Base-by-base conservation (phyloP, 345 rosid species). In the Excoecaria cochinchinensis region DNA sequence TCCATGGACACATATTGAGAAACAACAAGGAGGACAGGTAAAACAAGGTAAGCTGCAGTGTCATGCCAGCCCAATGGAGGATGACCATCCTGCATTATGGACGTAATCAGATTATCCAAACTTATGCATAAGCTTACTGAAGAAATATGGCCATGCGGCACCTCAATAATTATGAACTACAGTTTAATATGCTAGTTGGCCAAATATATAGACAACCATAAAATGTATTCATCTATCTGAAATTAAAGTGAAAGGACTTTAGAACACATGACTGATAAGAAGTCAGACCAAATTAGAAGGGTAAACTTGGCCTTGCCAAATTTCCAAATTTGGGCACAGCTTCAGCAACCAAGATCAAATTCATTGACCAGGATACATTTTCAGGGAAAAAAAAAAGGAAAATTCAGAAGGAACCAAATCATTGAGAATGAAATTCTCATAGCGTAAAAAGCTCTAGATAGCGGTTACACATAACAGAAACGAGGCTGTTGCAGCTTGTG, bases 1-100 rank as follows among this genome's bases (percentile, higher is more conserved):
- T 95, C 99, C 99, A 95, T 95, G 6, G 99, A 95, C 51, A 89
- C 89, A 71, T 82, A 95, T 72, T 95, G 99, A 51, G 98, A 93
- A 79, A 52, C 86, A 61, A 95, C 88, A 62, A 95, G 98, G 40
- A 93, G 97, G 74, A 95, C 92, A 67, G 99, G 99, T 75, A 95
- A 87, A 83, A 95, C 99, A 79, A 95, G 92, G 87, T 95, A 95
- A 72, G 99, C 99, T 6, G 85, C 85, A 60, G 99, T 95, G 79
- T 95, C 98, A 36, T 62, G 69, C 99, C 99, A 95, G 21, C 99
- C 99, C 77, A 95, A 74, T 59, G 98, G 99, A 7, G 99, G 99
- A 83, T 93, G 99, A 36, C 98, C 98, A 73, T 95, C 98, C 99
- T 95, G 89, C 84, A 85, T 67, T 60, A 71, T 6, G 21, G 22